Conservation (phyloP, 2,329 filamentous ascomycete genomes). For the Septoria linicola region DNA sequence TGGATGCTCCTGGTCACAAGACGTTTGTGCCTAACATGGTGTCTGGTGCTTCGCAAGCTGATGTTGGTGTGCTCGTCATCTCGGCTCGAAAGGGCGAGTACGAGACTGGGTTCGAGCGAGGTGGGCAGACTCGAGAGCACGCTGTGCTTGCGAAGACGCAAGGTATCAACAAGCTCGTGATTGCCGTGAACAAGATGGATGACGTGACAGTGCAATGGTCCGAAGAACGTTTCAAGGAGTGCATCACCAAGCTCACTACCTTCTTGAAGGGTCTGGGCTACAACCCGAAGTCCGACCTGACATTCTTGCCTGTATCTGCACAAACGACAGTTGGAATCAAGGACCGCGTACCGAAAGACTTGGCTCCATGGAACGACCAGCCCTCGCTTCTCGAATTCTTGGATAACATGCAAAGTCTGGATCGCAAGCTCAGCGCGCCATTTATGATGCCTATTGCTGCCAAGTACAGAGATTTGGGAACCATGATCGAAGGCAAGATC, state of each 20-base stretch:
- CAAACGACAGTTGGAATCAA: conserved; percentile 86
- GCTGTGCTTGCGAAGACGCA: conserved; percentile 97
- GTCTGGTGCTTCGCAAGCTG: conserved; percentile 71
- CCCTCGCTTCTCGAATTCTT: conserved; percentile 93
- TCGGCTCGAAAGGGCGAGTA: conserved; percentile 97
- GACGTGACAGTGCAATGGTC: conserved; percentile 96
- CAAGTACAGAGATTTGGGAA: conserved; percentile 97
- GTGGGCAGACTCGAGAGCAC: conserved; percentile 95
- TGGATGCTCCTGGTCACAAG: conserved; percentile 97
- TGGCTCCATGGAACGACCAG: conserved; percentile 81
- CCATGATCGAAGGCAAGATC: conserved; percentile 95
- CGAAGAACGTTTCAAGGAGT: conserved; percentile 88
- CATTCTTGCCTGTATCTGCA: conserved; percentile 94
- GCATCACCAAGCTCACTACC: conserved; percentile 78
- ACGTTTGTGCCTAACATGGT: conserved; percentile 99
- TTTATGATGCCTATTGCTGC: conserved; percentile 99
- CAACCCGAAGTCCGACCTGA: conserved; percentile 88
- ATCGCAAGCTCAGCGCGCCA: conserved; percentile 93
- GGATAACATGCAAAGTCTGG: conserved; percentile 87
- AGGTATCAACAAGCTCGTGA: conserved; percentile 92
- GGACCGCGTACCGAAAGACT: conserved; percentile 72
- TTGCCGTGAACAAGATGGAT: conserved; percentile 99
- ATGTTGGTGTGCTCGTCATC: conserved; percentile 93
- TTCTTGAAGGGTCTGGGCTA: conserved; percentile 93
- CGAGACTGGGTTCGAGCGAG: conserved; percentile 95